Conservation (phyloP, 164 flowering plant species). For the Berberis vulgaris region DNA sequence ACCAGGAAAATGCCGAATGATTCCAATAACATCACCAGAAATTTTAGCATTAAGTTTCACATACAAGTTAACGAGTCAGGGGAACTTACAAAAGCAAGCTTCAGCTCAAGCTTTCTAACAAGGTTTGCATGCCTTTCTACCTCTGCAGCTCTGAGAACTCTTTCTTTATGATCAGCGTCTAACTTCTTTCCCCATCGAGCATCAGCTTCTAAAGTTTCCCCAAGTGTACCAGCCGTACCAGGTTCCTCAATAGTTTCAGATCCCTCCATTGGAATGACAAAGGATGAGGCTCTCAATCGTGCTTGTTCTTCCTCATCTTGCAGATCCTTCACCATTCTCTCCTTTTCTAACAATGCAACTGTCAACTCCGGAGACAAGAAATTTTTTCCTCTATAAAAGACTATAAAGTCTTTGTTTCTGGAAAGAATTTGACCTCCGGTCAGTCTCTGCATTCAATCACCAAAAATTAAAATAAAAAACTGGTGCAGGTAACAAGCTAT, state of each 20-base stretch:
- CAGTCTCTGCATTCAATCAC: constrained; percentile 48
- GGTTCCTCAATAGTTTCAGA: constrained; percentile 24
- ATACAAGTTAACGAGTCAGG: background rate
- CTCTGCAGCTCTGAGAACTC: constrained; percentile 63
- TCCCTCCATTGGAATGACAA: constrained; percentile 29
- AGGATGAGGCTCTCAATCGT: constrained; percentile 55
- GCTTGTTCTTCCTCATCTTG: constrained; percentile 95
- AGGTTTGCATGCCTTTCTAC: constrained; percentile 52
- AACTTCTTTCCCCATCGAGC: constrained; percentile 79
- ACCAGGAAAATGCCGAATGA: no score
- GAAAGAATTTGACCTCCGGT: constrained; percentile 87
- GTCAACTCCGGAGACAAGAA: constrained; percentile 77
- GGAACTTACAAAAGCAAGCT: constrained; percentile 66
- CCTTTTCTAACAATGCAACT: constrained; percentile 69
- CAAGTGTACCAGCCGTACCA: constrained; percentile 68
- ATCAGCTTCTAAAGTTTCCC: constrained; percentile 77
- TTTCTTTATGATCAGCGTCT: constrained; percentile 38
- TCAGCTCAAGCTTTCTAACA: constrained; percentile 70
- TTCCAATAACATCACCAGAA: background rate
- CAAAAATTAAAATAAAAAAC: constrained; percentile 4
- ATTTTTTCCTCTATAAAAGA: constrained; percentile 83
- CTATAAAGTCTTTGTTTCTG: constrained; percentile 83
- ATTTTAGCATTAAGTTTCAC: background rate
- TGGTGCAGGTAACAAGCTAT: no score
- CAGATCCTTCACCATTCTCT: constrained; percentile 61